Evolutionary conservation across 2,329 filamentous ascomycete genomes (phyloP).

Genomic region (Phialophora tarda): DNA sequence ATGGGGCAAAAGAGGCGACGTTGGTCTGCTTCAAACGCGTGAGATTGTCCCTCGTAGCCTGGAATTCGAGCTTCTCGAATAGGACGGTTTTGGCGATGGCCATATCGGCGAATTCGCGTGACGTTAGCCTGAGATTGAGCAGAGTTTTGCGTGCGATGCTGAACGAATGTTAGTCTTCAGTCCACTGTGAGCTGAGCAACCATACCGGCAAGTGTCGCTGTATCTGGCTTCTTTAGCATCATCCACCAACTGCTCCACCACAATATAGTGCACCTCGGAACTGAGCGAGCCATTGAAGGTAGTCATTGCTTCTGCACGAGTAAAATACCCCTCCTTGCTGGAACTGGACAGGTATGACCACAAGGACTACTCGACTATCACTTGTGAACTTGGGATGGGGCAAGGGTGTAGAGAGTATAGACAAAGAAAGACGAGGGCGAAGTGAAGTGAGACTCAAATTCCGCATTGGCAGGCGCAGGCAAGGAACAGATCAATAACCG

Average conservation of each 20-base stretch:
- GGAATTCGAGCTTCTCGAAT: constrained; percentile 4
- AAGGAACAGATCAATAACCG: background rate
- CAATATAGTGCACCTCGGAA: background rate
- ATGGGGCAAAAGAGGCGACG: constrained; percentile 1
- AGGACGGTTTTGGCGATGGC: constrained; percentile 12
- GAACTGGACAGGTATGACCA: background rate
- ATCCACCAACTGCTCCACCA: background rate
- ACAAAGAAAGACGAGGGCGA: background rate
- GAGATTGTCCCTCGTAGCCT: constrained; percentile 9
- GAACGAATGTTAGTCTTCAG: background rate
- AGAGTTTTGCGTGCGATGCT: constrained; percentile 11
- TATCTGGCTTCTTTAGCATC: background rate
- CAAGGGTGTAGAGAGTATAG: background rate
- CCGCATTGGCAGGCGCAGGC: background rate
- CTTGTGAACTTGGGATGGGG: background rate
- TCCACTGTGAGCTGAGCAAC: background rate
- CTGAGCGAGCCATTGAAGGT: background rate
- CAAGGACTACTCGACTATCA: background rate
- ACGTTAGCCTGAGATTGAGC: constrained; percentile 10
- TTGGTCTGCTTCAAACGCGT: background rate
- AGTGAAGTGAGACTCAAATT: background rate
- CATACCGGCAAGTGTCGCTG: background rate
- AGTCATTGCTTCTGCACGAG: background rate
- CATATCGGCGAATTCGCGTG: constrained; percentile 13
- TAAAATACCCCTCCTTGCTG: background rate